These are phyloP conservation scores for Suhomyces ambrosiae DNA, from an alignment of 1,139 yeast genomes.

Conservation along the genomic window DNA sequence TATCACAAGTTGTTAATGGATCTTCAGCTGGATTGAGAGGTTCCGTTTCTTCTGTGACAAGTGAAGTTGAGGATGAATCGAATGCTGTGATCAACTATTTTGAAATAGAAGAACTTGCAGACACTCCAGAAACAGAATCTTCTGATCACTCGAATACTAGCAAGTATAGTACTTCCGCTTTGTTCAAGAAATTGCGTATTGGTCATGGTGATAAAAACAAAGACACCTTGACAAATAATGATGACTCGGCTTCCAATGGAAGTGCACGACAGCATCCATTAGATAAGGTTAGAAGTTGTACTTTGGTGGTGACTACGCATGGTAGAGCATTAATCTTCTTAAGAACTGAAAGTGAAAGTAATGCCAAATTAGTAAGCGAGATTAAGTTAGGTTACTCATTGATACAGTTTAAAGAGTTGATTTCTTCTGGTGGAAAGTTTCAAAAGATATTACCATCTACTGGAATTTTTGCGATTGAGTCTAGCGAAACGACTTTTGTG, in stretches of 20 bases:
- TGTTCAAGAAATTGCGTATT: slow-evolving; percentile 21
- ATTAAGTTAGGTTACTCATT: slow-evolving; percentile 50
- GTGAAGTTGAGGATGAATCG: slow-evolving; percentile 26
- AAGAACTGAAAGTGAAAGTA: slow-evolving; percentile 35
- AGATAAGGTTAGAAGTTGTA: slow-evolving; percentile 44
- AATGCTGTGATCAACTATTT: slow-evolving; percentile 34
- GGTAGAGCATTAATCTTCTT: slow-evolving; percentile 58
- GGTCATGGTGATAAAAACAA: slow-evolving; percentile 23
- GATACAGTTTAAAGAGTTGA: slow-evolving; percentile 57
- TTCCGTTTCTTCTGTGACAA: slow-evolving; percentile 14
- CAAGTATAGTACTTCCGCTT: slow-evolving; percentile 19
- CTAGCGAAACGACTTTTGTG: slow-evolving; percentile 47
- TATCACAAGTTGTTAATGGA: slow-evolving; percentile 62
- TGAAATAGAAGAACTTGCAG: slow-evolving; percentile 24
- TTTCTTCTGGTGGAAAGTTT: slow-evolving; percentile 33
- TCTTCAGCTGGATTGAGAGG: slow-evolving; percentile 35
- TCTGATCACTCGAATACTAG: slow-evolving; percentile 5
- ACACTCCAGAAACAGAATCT: slow-evolving; percentile 15
- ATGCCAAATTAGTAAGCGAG: slow-evolving; percentile 49
- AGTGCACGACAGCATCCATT: slow-evolving; percentile 24
- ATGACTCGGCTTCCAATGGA: slow-evolving; percentile 7
- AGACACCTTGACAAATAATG: slow-evolving; percentile 4
- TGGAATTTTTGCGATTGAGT: slow-evolving; percentile 57
- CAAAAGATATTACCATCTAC: slow-evolving; percentile 39
- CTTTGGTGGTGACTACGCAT: slow-evolving; percentile 54